Evolutionary conservation across 108 stramenopile species (phyloP), one percentile per base, ranked within the genome.

Genomic region (Nitzschia inconspicua): DNA sequence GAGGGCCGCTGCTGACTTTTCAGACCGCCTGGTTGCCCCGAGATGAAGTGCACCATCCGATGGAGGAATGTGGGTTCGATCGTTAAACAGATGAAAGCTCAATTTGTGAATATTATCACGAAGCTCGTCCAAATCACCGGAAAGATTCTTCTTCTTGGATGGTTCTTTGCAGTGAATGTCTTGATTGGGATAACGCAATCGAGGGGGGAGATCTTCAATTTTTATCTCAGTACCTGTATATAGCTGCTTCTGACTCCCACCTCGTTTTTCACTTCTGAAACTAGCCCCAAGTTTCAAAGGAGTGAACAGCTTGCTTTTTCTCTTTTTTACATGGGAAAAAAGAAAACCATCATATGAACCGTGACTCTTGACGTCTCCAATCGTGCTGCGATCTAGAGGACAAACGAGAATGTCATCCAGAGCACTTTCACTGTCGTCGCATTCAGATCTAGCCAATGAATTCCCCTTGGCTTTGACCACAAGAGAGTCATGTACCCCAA

Each of bases 91-190:
- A 47, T 78, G 62, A 40, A 43, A 61, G 4, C 71, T 76, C 5
- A 77, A 35, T 28, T 65, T 34, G 32, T 78, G 81, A 28, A 78
- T 43, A 14, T 76, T 72, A 20, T 78, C 65, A 26, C 65, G 68
- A 52, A 78, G 54, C 16, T 76, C 74, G 11, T 52, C 43, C 16
- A 82, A 48, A 34, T 75, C 77, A 13, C 76, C 74, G 0, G 43
- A 42, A 29, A 79, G 28, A 20, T 49, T 59, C 52, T 66, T 75
- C 22, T 61, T 44, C 29, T 66, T 31, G 9, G 42, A 13, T 19
- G 24, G 27, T 10, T 40, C 61, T 55, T 66, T 56, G 7, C 37
- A 49, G 49, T 70, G 63, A 23, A 68, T 57, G 51, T 79, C 55
- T 36, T 79, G 78, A 23, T 79, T 65, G 10, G 69, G 75, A 3